A percentile compares a stretch with the other conserved stretches of the same genome.
phyloP scores from a whole-genome alignment of 2,329 filamentous ascomycete genomes.

The Trichoderma guizhouense region DNA sequence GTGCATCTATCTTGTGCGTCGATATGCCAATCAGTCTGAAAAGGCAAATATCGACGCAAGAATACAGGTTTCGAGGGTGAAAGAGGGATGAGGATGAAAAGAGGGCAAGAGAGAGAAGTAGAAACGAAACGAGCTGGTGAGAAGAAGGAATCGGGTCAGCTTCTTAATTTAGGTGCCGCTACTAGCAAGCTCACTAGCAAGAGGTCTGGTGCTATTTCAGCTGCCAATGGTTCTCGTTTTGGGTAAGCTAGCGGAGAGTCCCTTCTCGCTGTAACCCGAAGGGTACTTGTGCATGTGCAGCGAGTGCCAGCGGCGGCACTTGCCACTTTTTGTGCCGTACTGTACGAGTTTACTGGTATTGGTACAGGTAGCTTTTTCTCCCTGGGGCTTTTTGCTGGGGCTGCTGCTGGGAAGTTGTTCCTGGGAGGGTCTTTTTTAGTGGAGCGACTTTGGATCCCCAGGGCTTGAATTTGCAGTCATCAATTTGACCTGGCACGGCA shows the following conservation, averaged over 20 bases:
- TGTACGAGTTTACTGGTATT: background rate
- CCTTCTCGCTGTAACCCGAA: background rate
- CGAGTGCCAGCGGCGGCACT: background rate
- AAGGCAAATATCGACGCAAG: background rate
- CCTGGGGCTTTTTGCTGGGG: too few relatives aligned
- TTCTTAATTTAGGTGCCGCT: constrained; percentile 16
- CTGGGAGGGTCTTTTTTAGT: background rate
- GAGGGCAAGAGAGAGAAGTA: background rate
- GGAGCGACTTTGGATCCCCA: background rate
- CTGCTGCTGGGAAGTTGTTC: background rate
- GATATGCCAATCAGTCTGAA: background rate
- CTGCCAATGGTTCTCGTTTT: background rate
- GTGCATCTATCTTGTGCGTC: background rate
- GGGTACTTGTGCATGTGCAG: background rate
- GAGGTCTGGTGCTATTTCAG: background rate
- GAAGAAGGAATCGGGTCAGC: constrained; percentile 4
- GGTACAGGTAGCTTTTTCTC: background rate
- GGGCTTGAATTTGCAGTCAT: background rate
- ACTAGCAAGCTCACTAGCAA: background rate
- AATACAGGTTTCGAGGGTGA: background rate
- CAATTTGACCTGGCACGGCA: background rate
- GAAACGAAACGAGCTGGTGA: background rate
- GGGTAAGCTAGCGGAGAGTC: background rate
- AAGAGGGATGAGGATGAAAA: background rate
- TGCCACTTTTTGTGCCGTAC: background rate